phyloP scores from a whole-genome alignment of 75 land plant genomes.

The Pseudotsuga menziesii region DNA sequence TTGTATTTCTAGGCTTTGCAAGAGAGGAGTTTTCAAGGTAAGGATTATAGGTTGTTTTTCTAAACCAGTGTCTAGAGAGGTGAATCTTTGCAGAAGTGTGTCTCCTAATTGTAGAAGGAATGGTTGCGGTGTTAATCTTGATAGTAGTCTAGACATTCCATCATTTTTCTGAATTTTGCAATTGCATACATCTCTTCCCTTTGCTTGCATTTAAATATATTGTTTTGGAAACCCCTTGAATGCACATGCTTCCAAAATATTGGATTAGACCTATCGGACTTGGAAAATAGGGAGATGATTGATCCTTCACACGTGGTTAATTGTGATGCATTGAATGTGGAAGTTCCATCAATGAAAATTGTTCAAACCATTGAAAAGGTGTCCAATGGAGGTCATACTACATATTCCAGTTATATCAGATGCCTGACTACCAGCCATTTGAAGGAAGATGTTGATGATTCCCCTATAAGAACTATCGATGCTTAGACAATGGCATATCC shows the following conservation, averaged over 20 bases:
- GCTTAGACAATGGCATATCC: conserved; percentile 11
- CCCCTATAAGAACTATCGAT: conserved; percentile 14
- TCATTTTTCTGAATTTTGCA: conserved; percentile 31
- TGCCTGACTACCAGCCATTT: conserved; percentile 1
- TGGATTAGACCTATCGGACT: not conserved
- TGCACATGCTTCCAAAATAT: conserved; percentile 13
- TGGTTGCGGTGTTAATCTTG: too few relatives aligned
- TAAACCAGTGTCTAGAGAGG: too few relatives aligned
- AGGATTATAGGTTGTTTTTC: not conserved
- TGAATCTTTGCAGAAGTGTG: too few relatives aligned
- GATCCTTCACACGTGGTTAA: not conserved
- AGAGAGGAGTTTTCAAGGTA: not conserved
- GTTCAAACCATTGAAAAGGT: not conserved
- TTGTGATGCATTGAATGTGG: not conserved
- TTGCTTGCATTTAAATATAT: conserved; percentile 44
- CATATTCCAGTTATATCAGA: conserved; percentile 1
- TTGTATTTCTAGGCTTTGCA: not conserved
- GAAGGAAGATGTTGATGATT: conserved; percentile 13
- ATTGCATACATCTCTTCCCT: conserved; percentile 34
- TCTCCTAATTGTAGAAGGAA: too few relatives aligned
- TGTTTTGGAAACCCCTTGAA: conserved; percentile 15
- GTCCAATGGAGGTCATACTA: conserved; percentile 8
- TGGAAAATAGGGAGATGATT: conserved; percentile 6
- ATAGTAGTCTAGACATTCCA: conserved; percentile 16
- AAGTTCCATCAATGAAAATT: not conserved